Percentiles rank a stretch among this genome's conserved stretches.
These are phyloP conservation scores for Chaetomium sp. DNA, from an alignment of 2,329 filamentous ascomycete genomes.

Conservation along the genomic window DNA sequence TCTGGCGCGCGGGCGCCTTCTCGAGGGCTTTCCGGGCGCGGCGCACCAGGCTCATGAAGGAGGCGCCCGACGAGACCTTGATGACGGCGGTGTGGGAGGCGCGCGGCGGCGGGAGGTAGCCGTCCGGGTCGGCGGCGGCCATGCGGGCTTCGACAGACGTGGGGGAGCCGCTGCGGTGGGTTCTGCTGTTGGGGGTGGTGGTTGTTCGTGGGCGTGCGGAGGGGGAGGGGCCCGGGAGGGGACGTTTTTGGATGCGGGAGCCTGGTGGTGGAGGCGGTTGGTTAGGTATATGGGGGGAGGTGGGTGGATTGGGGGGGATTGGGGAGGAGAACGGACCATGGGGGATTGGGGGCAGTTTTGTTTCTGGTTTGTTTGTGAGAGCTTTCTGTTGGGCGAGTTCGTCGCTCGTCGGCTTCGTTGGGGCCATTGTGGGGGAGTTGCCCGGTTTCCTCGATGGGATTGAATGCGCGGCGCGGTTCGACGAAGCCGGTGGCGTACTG, in stretches of 20 bases:
- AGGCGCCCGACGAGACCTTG: conserved; percentile 66
- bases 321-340: conserved; percentile 32
- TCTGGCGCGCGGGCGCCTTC: conserved; percentile 53
- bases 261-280: conserved; percentile 41
- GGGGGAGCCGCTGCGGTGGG: conserved; percentile 8
- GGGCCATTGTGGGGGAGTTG: conserved; percentile 18
- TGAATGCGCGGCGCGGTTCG: not conserved
- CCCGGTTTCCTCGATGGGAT: not conserved
- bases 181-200: conserved; percentile 13
- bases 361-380: conserved; percentile 32
- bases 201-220: conserved; percentile 27
- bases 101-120: conserved; percentile 31
- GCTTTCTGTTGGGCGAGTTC: conserved; percentile 4
- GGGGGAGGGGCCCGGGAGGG: conserved; percentile 35
- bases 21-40: conserved; percentile 66
- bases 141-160: not conserved
- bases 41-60: conserved; percentile 68
- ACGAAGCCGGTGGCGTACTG: not conserved
- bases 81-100: conserved; percentile 46
- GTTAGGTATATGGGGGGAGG: not conserved
- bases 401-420: not conserved
- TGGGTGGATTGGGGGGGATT: not conserved
- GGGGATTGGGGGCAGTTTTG: conserved; percentile 44
- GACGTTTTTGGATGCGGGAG: conserved; percentile 53
- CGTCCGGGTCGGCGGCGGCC: conserved; percentile 29